These are phyloP conservation scores for Daldinia concentrica DNA, from an alignment of 495 filamentous ascomycete genomes.

Conservation along the genomic window DNA sequence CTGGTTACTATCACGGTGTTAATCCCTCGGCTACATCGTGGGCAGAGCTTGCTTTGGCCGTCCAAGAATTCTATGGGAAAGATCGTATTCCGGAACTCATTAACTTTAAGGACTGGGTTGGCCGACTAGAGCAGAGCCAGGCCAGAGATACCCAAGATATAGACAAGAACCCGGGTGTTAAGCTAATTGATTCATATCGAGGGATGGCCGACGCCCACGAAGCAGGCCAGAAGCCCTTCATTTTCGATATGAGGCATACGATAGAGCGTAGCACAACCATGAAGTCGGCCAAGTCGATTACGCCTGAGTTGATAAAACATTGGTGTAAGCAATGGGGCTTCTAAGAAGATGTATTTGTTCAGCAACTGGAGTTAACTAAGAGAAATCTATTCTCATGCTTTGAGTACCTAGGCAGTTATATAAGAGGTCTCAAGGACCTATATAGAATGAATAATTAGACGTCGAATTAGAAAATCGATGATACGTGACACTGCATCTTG, in stretches of 20 bases:
- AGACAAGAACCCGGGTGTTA: conserved; percentile 53
- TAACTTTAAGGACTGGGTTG: conserved; percentile 53
- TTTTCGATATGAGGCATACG: conserved; percentile 50
- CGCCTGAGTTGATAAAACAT: conserved; percentile 54
- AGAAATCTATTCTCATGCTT: no score
- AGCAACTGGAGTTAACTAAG: no score
- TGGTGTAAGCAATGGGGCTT: conserved; percentile 63
- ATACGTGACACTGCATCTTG: not conserved
- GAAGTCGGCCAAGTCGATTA: conserved; percentile 49
- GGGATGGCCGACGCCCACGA: conserved; percentile 36
- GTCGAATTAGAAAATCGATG: not conserved
- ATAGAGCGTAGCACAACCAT: conserved; percentile 50
- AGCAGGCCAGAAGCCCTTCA: conserved; percentile 31
- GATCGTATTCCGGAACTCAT: conserved; percentile 50
- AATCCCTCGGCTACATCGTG: conserved; percentile 54
- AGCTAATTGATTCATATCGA: conserved; percentile 55
- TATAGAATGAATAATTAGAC: not conserved
- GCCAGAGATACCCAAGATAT: conserved; percentile 40
- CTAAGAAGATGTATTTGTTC: conserved; percentile 6
- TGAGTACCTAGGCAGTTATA: no score
- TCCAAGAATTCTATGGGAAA: conserved; percentile 50
- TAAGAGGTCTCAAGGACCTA: no score
- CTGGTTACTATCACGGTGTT: conserved; percentile 59
- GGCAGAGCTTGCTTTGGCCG: conserved; percentile 44
- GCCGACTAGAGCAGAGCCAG: conserved; percentile 50